phyloP scores from a whole-genome alignment of 140 eudicot species.

The Cichorium intybus region DNA sequence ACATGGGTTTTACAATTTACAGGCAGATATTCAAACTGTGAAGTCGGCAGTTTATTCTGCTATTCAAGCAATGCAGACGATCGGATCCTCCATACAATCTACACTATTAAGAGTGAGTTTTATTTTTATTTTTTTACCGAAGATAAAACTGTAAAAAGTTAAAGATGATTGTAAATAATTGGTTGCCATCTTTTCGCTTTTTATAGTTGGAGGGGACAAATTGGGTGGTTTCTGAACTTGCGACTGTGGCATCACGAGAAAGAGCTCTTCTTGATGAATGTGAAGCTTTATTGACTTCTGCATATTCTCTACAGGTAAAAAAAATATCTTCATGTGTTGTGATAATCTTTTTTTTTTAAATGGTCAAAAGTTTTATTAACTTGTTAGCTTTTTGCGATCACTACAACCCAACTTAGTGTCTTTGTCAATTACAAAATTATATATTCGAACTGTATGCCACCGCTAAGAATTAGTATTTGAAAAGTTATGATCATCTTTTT shows the following conservation, averaged over 20 bases:
- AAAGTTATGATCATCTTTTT: too few relatives aligned
- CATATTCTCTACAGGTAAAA: slow-evolving; percentile 72
- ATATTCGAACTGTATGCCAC: too few relatives aligned
- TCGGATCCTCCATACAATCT: slow-evolving; percentile 67
- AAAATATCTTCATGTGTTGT: slow-evolving; percentile 10
- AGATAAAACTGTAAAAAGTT: slow-evolving; percentile 16
- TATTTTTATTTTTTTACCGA: slow-evolving; percentile 14
- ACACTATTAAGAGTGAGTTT: slow-evolving; percentile 58
- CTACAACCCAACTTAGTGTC: too few relatives aligned
- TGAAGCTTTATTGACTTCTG: slow-evolving; percentile 64
- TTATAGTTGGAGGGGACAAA: slow-evolving; percentile 69
- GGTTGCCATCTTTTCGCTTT: background rate
- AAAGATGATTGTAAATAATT: too few relatives aligned
- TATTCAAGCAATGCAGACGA: slow-evolving; percentile 67
- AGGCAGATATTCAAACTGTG: slow-evolving; percentile 66
- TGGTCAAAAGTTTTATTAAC: background rate
- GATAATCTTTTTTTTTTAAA: background rate
- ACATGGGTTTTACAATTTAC: slow-evolving; percentile 18
- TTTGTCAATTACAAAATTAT: too few relatives aligned
- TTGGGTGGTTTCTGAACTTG: slow-evolving; percentile 79
- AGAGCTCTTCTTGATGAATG: slow-evolving; percentile 81
- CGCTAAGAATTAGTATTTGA: too few relatives aligned
- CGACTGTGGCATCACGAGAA: slow-evolving; percentile 73
- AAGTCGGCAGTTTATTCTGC: slow-evolving; percentile 81
- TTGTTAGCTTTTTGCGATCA: too few relatives aligned